Conservation (phyloP, 2,329 filamentous ascomycete species). For the Aaosphaeria pasadenensis region DNA sequence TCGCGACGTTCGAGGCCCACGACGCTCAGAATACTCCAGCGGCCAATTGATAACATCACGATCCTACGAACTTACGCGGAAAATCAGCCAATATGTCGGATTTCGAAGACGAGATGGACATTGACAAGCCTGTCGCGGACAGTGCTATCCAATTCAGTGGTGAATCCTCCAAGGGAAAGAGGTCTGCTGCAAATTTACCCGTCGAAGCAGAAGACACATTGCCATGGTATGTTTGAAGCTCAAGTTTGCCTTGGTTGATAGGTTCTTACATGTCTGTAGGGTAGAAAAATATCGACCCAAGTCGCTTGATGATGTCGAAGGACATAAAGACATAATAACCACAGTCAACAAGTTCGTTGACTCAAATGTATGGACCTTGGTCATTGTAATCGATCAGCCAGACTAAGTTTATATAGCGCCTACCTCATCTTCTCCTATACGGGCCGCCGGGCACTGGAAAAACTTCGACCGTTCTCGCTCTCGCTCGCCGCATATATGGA, state of each 20-base stretch:
- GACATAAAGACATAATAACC: constrained; percentile 93
- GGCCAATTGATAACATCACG: too few species aligned
- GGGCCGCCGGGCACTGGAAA: constrained; percentile 96
- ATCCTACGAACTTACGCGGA: background rate
- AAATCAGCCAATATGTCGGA: constrained; percentile 47
- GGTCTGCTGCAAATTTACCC: constrained; percentile 86
- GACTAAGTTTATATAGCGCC: constrained; percentile 49
- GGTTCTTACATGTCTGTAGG: constrained; percentile 47
- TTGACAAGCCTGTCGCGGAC: constrained; percentile 56
- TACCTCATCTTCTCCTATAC: constrained; percentile 95
- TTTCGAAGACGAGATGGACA: constrained; percentile 64
- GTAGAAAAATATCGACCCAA: constrained; percentile 95
- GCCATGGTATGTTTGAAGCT: constrained; percentile 67
- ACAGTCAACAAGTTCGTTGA: constrained; percentile 99
- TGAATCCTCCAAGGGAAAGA: constrained; percentile 80
- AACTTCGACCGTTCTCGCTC: constrained; percentile 91
- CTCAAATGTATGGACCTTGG: constrained; percentile 62
- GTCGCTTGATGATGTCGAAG: constrained; percentile 86
- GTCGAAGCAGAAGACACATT: constrained; percentile 91
- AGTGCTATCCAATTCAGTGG: constrained; percentile 67
- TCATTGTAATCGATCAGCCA: background rate
- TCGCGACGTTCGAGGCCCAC: background rate
- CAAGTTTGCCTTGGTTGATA: background rate
- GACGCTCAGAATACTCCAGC: too few species aligned
- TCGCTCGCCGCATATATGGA: constrained; percentile 91